Conservation (phyloP, 208 protist genomes). For the Crithidia thermophila region DNA sequence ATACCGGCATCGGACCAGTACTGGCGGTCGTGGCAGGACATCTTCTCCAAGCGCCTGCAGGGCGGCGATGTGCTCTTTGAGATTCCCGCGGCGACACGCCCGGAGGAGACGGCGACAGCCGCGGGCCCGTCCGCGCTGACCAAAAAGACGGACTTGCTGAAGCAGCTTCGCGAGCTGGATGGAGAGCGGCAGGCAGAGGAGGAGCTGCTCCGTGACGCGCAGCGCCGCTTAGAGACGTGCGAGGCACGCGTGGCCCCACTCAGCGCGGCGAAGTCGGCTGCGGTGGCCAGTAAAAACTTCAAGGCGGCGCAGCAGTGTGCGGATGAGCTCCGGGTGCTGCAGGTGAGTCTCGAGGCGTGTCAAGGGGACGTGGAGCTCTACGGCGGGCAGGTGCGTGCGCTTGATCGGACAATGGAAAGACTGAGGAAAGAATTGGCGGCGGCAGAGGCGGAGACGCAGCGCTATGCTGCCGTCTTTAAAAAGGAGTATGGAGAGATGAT, state of each 20-base stretch:
- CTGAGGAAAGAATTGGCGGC: conserved; percentile 11
- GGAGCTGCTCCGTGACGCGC: conserved; percentile 14
- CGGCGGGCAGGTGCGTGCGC: conserved; percentile 7
- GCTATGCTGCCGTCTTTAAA: conserved; percentile 2
- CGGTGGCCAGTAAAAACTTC: conserved; percentile 44
- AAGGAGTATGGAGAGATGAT: not conserved
- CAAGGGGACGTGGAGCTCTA: conserved; percentile 19
- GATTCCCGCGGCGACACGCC: not conserved
- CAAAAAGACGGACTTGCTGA: conserved; percentile 23
- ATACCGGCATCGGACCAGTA: conserved; percentile 21
- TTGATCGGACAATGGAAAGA: conserved; percentile 10
- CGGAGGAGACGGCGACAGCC: not conserved
- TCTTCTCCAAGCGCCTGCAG: conserved; percentile 5
- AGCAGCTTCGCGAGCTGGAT: conserved; percentile 24
- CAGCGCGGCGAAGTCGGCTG: conserved; percentile 40
- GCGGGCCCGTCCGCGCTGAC: not conserved
- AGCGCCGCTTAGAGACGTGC: conserved; percentile 10
- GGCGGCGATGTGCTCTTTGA: conserved; percentile 17
- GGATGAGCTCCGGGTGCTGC: conserved; percentile 23
- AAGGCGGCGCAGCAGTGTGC: conserved; percentile 49
- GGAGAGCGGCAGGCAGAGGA: conserved; percentile 29
- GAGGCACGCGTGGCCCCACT: conserved; percentile 33
- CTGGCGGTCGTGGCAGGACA: conserved; percentile 17
- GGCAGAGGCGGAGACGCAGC: conserved; percentile 16
- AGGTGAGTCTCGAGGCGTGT: conserved; percentile 1